Evolutionary conservation across 345 rosid genomes (phyloP), one percentile per base, ranked within the genome.

Genomic region (Turritis glabra): DNA sequence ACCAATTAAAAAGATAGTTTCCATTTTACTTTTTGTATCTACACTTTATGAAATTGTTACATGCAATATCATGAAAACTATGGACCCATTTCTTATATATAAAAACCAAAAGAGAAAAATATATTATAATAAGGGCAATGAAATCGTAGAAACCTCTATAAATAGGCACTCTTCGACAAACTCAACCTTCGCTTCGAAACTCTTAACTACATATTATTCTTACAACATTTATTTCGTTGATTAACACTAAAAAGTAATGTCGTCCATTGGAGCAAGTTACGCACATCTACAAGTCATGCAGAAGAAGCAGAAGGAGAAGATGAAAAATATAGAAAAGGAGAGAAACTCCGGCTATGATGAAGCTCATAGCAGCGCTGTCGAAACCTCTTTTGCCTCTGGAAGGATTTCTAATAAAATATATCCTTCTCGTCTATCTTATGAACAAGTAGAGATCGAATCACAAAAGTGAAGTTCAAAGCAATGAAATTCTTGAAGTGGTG

Each of bases 251-350:
- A 25, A 44, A 54, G 0, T 26, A 52, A 78, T 78, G 78, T 73
- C 74, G 11, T 78, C 78, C 73, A 67, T 67, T 6, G 81, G 74
- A 78, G 81, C 77, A 52, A 41, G 35, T 43, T 78, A 78, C 58
- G 81, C 77, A 64, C 64, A 55, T n/a, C 27, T 78, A 11, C 71
- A 73, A 35, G 60, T 67, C 17, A 67, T 73, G 61, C 43, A 73
- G 74, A 67, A 46, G 74, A 62, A 67, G 52, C 73, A 58, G 9
- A 78, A 67, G 52, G 78, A 78, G 58, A 73, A 60, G 69, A 40
- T 19, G 30, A 67, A 67, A 30, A 66, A 64, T 43, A 52, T 26
- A 19, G 32, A 59, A 71, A 15, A 62, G 5, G 56, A 58, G 50
- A 58, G 50, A 58, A 64, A 38, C 40, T 40, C 40, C 21, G 63